phyloP scores from a whole-genome alignment of 148 eudicot species.

The Amaranthus palmeri region DNA sequence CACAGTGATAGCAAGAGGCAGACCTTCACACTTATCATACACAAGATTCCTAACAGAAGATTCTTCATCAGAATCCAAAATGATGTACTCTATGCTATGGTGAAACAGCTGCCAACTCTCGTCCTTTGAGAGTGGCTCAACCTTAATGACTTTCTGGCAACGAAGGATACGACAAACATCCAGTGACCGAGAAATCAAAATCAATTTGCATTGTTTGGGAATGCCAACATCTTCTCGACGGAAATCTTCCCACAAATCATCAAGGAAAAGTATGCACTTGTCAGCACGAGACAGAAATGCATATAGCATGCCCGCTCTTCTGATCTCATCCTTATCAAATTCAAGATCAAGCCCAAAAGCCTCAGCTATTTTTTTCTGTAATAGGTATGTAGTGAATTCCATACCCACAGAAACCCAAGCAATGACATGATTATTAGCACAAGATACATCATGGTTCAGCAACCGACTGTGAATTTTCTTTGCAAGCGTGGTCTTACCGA shows the following conservation, averaged over 20 bases:
- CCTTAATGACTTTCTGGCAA: slow-evolving; percentile 16
- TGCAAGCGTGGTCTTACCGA: slow-evolving; percentile 21
- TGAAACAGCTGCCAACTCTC: slow-evolving; percentile 18
- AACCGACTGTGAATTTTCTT: not conserved
- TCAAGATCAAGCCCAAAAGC: slow-evolving; percentile 14
- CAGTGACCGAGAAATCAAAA: slow-evolving; percentile 11
- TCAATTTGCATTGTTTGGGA: slow-evolving; percentile 17
- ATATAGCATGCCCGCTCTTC: slow-evolving; percentile 18
- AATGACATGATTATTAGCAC: not conserved
- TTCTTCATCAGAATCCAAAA: not conserved
- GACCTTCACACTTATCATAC: slow-evolving; percentile 14
- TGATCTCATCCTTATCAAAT: slow-evolving; percentile 13
- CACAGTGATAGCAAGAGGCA: slow-evolving; percentile 19
- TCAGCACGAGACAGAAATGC: slow-evolving; percentile 1
- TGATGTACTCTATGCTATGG: not conserved
- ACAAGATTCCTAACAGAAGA: not conserved
- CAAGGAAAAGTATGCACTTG: slow-evolving; percentile 13
- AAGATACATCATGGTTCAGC: not conserved
- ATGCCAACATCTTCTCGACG: slow-evolving; percentile 20
- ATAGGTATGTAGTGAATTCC: slow-evolving; percentile 5
- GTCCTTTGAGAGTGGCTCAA: slow-evolving; percentile 14
- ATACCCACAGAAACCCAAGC: slow-evolving; percentile 19
- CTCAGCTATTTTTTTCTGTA: slow-evolving; percentile 15
- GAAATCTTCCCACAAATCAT: slow-evolving; percentile 20
- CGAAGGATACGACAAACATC: slow-evolving; percentile 15